Conservation (phyloP, 2,329 filamentous ascomycete species). For the Ceratocystis destructans region DNA sequence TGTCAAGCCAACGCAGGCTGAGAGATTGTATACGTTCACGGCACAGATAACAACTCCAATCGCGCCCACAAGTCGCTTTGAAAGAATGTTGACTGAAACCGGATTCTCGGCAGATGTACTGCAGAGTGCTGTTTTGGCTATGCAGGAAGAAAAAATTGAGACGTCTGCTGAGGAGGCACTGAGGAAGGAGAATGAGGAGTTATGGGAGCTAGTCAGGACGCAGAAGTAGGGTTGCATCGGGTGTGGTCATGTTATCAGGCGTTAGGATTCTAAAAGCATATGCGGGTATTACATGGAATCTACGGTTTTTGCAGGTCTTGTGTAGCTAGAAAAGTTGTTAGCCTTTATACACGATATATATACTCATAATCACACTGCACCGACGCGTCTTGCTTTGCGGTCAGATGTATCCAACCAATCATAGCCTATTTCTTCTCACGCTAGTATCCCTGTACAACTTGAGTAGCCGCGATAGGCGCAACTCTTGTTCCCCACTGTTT, state of each 20-base stretch:
- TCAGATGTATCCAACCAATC: neutral
- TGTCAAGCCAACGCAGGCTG: conserved; percentile 65
- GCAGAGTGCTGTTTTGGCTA: conserved; percentile 34
- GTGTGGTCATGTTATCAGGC: neutral
- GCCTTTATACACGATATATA: neutral
- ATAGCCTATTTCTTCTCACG: neutral
- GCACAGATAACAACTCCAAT: conserved; percentile 41
- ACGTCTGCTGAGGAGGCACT: conserved; percentile 12
- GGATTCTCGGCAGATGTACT: conserved; percentile 37
- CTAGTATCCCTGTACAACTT: neutral
- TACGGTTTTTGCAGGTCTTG: neutral
- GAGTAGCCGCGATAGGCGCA: conserved; percentile 1
- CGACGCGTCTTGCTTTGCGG: no score
- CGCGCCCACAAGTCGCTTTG: conserved; percentile 31
- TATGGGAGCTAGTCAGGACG: conserved; percentile 29
- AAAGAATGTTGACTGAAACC: conserved; percentile 32
- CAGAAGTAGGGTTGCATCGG: conserved; percentile 26
- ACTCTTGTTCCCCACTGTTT: neutral
- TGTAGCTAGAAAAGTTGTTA: neutral
- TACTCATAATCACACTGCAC: neutral
- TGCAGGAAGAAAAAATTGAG: conserved; percentile 18
- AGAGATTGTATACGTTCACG: conserved; percentile 50
- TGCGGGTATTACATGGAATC: neutral
- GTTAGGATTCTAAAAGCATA: conserved; percentile 2
- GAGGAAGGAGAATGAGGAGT: conserved; percentile 27